These are phyloP conservation scores for Penicillium atrosanguineum DNA, from an alignment of 495 filamentous ascomycete genomes.

Conservation along the genomic window DNA sequence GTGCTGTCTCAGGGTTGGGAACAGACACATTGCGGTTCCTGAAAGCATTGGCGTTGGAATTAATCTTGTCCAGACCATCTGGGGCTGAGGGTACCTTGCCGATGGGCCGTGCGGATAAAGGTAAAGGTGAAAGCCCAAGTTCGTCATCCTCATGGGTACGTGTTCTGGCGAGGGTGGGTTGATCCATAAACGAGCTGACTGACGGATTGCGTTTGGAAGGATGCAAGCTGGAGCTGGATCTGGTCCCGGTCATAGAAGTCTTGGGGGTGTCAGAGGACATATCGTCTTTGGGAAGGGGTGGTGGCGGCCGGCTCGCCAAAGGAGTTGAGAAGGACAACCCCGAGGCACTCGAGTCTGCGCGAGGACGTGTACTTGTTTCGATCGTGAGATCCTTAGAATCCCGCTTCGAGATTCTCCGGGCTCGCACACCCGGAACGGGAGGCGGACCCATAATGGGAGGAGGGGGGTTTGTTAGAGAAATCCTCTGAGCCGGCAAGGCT, in stretches of 20 bases:
- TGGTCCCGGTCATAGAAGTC: slow-evolving; percentile 22
- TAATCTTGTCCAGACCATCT: slow-evolving; percentile 67
- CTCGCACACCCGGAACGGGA: slow-evolving; percentile 62
- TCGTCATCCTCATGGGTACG: slow-evolving; percentile 42
- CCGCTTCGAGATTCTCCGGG: slow-evolving; percentile 77
- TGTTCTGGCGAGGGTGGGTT: slow-evolving; percentile 36
- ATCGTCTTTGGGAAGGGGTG: slow-evolving; percentile 32
- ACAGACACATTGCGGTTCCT: slow-evolving; percentile 73
- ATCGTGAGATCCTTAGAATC: slow-evolving; percentile 83
- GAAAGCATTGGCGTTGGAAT: slow-evolving; percentile 70
- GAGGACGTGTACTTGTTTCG: slow-evolving; percentile 62
- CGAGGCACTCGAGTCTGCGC: slow-evolving; percentile 37
- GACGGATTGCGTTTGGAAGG: slow-evolving; percentile 32
- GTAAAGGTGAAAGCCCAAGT: slow-evolving; percentile 34
- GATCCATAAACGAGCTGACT: slow-evolving; percentile 31
- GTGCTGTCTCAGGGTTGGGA: slow-evolving; percentile 64
- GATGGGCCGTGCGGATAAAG: slow-evolving; percentile 47
- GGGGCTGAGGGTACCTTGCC: slow-evolving; percentile 52
- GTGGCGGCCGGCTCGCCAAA: slow-evolving; percentile 20
- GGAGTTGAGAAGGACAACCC: slow-evolving; percentile 34
- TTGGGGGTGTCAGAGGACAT: slow-evolving; percentile 19
- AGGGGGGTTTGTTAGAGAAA: slow-evolving; percentile 30
- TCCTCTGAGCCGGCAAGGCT: slow-evolving; percentile 15
- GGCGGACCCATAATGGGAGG: slow-evolving; percentile 36
- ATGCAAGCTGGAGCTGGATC: slow-evolving; percentile 18